Conservation (phyloP, 1,139 yeast genomes). For the Geotrichum candidum region DNA sequence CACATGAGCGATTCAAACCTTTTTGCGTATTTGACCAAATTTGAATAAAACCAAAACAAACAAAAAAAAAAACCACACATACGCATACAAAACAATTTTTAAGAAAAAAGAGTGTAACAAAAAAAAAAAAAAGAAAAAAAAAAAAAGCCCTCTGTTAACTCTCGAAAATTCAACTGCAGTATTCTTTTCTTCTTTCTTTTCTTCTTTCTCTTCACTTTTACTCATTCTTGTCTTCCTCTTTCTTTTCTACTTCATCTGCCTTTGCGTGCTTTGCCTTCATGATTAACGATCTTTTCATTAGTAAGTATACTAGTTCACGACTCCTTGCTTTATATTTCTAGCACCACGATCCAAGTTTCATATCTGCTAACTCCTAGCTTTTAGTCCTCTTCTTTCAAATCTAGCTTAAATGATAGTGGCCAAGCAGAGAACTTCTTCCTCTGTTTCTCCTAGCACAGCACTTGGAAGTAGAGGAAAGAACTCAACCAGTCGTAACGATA, state of each 20-base stretch:
- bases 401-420: background rate
- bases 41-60: no score
- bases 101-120: no score
- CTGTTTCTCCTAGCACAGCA: background rate
- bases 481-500: background rate
- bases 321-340: background rate
- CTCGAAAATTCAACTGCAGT: no score
- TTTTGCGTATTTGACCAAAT: no score
- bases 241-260: background rate
- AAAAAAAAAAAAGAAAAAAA: no score
- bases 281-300: background rate
- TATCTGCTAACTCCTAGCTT: background rate
- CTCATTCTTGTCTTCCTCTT: background rate
- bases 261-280: background rate
- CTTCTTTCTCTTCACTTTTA: background rate
- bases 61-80: no score
- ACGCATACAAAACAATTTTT: no score
- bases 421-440: background rate
- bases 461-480: background rate
- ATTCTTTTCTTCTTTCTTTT: no score
- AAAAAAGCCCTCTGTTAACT: no score
- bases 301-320: background rate
- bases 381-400: background rate
- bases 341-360: background rate
- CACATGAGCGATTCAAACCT: no score